Evolutionary conservation across 257 asterid genomes (phyloP).

Genomic region (Gardenia jasminoides): DNA sequence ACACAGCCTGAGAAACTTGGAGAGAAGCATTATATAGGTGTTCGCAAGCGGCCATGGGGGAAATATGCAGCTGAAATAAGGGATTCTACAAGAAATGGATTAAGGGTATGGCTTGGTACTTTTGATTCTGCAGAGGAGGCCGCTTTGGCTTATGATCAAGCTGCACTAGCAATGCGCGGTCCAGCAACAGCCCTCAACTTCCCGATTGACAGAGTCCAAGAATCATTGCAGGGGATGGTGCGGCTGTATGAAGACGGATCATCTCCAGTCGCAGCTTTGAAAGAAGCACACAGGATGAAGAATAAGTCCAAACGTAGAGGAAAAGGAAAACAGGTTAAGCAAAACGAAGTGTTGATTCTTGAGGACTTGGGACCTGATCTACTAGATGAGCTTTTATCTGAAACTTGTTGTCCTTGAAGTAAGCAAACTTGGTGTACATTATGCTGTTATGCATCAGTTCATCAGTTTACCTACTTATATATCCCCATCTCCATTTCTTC

Average conservation of each 20-base stretch:
- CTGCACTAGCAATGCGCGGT: slow-evolving; percentile 38
- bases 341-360: slow-evolving; percentile 26
- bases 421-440: neutral
- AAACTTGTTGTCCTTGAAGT: slow-evolving; percentile 8
- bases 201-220: slow-evolving; percentile 24
- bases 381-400: slow-evolving; percentile 31
- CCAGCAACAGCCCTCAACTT: slow-evolving; percentile 29
- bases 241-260: slow-evolving; percentile 21
- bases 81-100: slow-evolving; percentile 45
- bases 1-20: neutral
- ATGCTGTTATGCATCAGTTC: too few relatives aligned
- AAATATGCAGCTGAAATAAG: slow-evolving; percentile 45
- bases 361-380: slow-evolving; percentile 43
- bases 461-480: too few relatives aligned
- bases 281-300: slow-evolving; percentile 31
- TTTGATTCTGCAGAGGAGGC: slow-evolving; percentile 38
- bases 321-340: slow-evolving; percentile 1
- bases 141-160: slow-evolving; percentile 43
- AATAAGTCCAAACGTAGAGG: slow-evolving; percentile 11
- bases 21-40: slow-evolving; percentile 33
- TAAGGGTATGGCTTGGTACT: slow-evolving; percentile 44
- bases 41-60: slow-evolving; percentile 41
- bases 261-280: slow-evolving; percentile 37
- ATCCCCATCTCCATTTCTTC: too few relatives aligned
- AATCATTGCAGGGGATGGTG: slow-evolving; percentile 29